Base-by-base conservation (phyloP, 768 basidiomycete genomes). In the Termitomyces sp. region DNA sequence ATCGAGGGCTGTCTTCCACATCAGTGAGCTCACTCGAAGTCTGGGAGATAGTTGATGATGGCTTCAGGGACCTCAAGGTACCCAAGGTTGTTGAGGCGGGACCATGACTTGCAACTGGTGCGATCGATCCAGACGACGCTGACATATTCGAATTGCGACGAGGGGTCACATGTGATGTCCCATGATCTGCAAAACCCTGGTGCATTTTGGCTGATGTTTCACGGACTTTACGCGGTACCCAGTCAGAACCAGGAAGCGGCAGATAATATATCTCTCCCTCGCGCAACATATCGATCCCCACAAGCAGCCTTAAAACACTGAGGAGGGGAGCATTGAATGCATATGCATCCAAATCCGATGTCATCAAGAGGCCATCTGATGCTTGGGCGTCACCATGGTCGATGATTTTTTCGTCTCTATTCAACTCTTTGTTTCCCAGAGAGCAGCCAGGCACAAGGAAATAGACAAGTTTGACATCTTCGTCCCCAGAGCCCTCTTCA, bases 401-500 rank as follows among this genome's bases (percentile, higher is more conserved):
- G 57, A 75, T 66, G 45, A 88, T 87, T 16, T 81, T 75, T 61
- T 86, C 80, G 53, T 85, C 79, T 32, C 77, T 67, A 72, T 88
- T 86, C 50, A 87, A 67, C 58, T 82, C 77, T 38, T 64, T 63
- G 63, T 88, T 77, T 32, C 76, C 77, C 43, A 89, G 76, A 7
- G 86, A 81, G 62, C 87, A 89, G 1, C 85, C 85, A 0, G 87
- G 87, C 6, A 87, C 84, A 32, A 87, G 75, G 70, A 89, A 89
- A 61, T 64, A 77, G n/a, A 85, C 70, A 7, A 82, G 80, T 33
- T 75, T 76, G 4, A 79, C 78, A 32, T 75, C 73, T 54, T 84
- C 82, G 55, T 80, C 78, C 40, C 71, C 57, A n/a, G 48, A 50
- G 2, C 33, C 45, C 16, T 58, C 58, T 36, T 58, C 58, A 43